Percentiles rank a stretch among this genome's conserved stretches.
phyloP scores from a whole-genome alignment of 257 asterid genomes.

The Ajuga chamaepitys region DNA sequence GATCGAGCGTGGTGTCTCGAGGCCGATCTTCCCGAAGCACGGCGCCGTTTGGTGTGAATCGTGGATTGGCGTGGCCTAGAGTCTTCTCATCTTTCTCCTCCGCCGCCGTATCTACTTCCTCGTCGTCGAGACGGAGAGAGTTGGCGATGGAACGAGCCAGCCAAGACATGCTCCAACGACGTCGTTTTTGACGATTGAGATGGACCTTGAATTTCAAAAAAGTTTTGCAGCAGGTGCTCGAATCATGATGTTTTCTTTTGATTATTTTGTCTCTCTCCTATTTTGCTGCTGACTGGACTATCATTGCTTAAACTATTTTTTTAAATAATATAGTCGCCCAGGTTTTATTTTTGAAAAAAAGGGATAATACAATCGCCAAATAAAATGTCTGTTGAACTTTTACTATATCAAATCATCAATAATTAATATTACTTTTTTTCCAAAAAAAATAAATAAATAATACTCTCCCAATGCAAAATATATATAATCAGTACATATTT shows the following conservation, averaged over 20 bases:
- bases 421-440: too few species aligned
- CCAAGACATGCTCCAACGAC: conserved; percentile 68
- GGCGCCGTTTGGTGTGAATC: conserved; percentile 3
- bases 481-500: too few species aligned
- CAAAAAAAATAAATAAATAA: too few species aligned
- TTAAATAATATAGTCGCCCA: neutral
- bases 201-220: conserved; percentile 16
- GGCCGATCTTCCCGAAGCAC: conserved; percentile 14
- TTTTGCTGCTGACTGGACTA: conserved; percentile 19
- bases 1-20: conserved; percentile 17
- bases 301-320: neutral
- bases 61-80: conserved; percentile 18
- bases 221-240: neutral
- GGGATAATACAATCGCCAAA: too few species aligned
- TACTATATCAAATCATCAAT: too few species aligned
- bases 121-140: conserved; percentile 68
- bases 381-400: too few species aligned
- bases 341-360: too few species aligned
- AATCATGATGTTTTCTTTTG: conserved; percentile 17
- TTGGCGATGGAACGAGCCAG: conserved; percentile 84
- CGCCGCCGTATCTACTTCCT: conserved; percentile 9
- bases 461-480: too few species aligned
- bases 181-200: conserved; percentile 25
- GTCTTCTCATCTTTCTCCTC: conserved; percentile 6
- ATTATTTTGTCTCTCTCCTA: conserved; percentile 12